Base-by-base conservation (phyloP, 2,329 filamentous ascomycete genomes). In the Xylariomycetidae sp. region DNA sequence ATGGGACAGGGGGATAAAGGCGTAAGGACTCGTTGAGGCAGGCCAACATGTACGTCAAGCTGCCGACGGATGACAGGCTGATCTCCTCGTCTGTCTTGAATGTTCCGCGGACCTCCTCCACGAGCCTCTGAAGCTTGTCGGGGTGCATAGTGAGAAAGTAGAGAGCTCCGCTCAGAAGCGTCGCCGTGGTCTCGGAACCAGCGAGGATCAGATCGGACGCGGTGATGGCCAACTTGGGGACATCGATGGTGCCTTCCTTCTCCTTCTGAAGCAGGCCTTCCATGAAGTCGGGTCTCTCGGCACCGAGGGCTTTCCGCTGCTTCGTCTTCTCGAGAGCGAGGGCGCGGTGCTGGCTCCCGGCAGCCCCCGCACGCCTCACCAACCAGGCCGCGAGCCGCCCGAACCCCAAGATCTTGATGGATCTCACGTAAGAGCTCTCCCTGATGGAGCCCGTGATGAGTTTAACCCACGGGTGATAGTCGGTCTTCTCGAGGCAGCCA, bases 141-240 rank as follows among this genome's bases (percentile, higher is more conserved):
- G 58, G 60, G 34, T 67, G 53, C 4, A 50, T 56, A 3, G 67
- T 46, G 7, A 73, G 50, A 4, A 65, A 48, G 38, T 59, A 72
- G 0, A 54, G 43, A 40, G 56, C 45, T 42, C 66, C 48, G 40
- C 58, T 51, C 12, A 73, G 53, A 3, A 66, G 51, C 0, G 67
- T 70, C 0, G 70, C 66, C 1, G 69, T 72, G 5, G 70, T 75
- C 44, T 74, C 70, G 3, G 64, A 67, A 4, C 70, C 69, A 5
- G 67, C 69, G 11, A 67, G 51, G 18, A 73, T 54, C 3, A 64
- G 45, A 9, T 57, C 42, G n/a, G 33, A 44, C 5, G 50, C 44
- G 33, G 56, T 57, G 22, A 31, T 34, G 3, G 36, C 36, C 0
- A 57, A 36, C 19, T 50, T 34, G 11, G 45, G 40, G 10, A 51